Evolutionary conservation across 345 rosid species (phyloP).

Genomic region (Isatis tinctoria): DNA sequence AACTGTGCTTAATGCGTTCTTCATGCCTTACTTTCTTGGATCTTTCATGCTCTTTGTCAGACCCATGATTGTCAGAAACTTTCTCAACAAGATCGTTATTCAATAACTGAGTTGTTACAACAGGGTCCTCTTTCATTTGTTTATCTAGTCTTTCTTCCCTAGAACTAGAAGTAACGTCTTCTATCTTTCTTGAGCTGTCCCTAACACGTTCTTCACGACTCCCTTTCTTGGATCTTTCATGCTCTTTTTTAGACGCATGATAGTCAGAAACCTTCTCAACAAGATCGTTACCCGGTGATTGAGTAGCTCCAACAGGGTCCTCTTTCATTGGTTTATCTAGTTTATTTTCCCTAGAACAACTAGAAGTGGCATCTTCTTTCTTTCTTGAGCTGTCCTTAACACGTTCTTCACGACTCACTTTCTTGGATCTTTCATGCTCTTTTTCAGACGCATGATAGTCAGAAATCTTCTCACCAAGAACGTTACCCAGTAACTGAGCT

Average conservation of each 20-base stretch:
- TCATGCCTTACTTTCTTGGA: slow-evolving; percentile 28
- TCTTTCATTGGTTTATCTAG: slow-evolving; percentile 14
- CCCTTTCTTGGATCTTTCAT: slow-evolving; percentile 24
- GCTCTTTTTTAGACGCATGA: slow-evolving; percentile 30
- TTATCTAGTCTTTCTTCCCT: slow-evolving; percentile 23
- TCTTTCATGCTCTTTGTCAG: slow-evolving; percentile 34
- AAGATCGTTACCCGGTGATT: slow-evolving; percentile 16
- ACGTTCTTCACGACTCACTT: slow-evolving; percentile 30
- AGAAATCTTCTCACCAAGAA: slow-evolving; percentile 34
- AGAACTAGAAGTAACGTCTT: slow-evolving; percentile 13
- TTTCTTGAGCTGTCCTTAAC: slow-evolving; percentile 34
- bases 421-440: slow-evolving; percentile 25
- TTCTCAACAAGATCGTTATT: slow-evolving; percentile 29
- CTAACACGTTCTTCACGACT: slow-evolving; percentile 33
- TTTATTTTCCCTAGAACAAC: slow-evolving; percentile 25
- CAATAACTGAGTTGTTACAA: slow-evolving; percentile 15
- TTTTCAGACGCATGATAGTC: slow-evolving; percentile 32
- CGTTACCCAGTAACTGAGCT: slow-evolving; percentile 24
- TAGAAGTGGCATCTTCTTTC: slow-evolving; percentile 13
- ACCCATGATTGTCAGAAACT: slow-evolving; percentile 25
- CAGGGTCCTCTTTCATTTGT: slow-evolving; percentile 27
- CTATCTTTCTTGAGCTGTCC: slow-evolving; percentile 35
- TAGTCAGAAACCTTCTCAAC: slow-evolving; percentile 35
- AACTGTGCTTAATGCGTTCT: slow-evolving; percentile 37
- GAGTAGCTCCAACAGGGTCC: slow-evolving; percentile 25